Evolutionary conservation across 2,329 filamentous ascomycete genomes (phyloP).

Genomic region (Alternaria arborescens): DNA sequence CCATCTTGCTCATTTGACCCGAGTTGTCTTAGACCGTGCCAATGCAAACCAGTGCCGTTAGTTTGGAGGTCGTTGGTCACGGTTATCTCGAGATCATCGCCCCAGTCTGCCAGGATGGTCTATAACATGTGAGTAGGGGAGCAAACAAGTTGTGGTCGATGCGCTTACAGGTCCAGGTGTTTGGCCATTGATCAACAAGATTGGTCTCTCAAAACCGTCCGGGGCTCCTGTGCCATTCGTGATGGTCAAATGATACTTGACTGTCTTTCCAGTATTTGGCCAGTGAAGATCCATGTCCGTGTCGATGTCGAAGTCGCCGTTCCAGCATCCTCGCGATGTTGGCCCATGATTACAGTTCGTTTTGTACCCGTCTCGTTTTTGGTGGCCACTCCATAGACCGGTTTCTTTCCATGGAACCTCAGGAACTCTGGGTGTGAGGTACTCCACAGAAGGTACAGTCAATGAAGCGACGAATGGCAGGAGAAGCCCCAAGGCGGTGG

Average conservation of each 20-base stretch:
- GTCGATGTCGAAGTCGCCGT: slow-evolving; percentile 49
- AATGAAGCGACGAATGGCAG: slow-evolving; percentile 26
- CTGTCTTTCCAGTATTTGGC: slow-evolving; percentile 53
- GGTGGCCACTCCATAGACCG: slow-evolving; percentile 22
- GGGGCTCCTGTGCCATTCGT: slow-evolving; percentile 55
- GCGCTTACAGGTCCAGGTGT: slow-evolving; percentile 58
- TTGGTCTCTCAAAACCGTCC: slow-evolving; percentile 55
- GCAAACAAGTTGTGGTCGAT: not conserved
- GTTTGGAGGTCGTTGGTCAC: slow-evolving; percentile 48
- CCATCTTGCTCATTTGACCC: slow-evolving; percentile 56
- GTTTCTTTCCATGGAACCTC: slow-evolving; percentile 35
- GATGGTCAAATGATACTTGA: slow-evolving; percentile 56
- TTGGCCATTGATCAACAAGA: slow-evolving; percentile 57
- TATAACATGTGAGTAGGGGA: slow-evolving; percentile 38
- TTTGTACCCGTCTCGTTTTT: slow-evolving; percentile 21
- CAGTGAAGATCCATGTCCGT: slow-evolving; percentile 56
- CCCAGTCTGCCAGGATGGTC: slow-evolving; percentile 55
- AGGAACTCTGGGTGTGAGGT: slow-evolving; percentile 19
- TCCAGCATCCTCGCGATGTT: slow-evolving; percentile 35
- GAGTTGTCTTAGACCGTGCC: slow-evolving; percentile 60
- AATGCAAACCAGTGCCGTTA: slow-evolving; percentile 62
- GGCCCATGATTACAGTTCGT: slow-evolving; percentile 34
- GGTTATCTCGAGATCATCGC: slow-evolving; percentile 51
- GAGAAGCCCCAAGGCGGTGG: slow-evolving; percentile 25
- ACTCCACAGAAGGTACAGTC: slow-evolving; percentile 22